Base-by-base conservation (phyloP, 1,284 basidiomycete genomes). In the Athelia psychrophila region DNA sequence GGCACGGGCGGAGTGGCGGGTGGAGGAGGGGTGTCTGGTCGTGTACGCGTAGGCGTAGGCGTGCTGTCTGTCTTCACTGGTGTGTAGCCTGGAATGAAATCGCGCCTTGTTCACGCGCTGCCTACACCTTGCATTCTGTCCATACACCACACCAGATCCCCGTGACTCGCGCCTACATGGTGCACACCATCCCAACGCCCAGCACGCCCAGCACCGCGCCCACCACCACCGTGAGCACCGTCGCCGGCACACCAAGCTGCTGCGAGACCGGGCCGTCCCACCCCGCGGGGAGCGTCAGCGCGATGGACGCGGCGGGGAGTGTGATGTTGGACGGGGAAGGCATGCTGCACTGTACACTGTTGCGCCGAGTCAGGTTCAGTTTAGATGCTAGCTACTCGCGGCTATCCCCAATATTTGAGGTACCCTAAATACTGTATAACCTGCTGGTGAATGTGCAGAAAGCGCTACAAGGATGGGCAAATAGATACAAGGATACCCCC, bases 221-320 rank as follows among this genome's bases (percentile, higher is more conserved):
- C 16, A 73, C 62, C 16, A 65, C 66, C 20, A 84, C 74, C 13
- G 72, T 67, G 40, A 86, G 57, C 20, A 73, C 72, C 1, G 76
- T 79, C 18, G 65, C 71, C 58, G 32, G 65, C 16, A 54, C 69
- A 65, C 59, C 66, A 55, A 88, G 69, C 23, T 70, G 63, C 16
- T 71, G 66, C 16, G 72, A 77, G 50, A 73, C 70, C 5, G 82
- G 82, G 1, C 86, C 85, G 56, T 86, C 75, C 85, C 84, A 88
- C 56, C 60, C 66, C 0, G 66, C 38, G 4, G 84, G 78, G 16
- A 80, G 62, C 0, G 61, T 54, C 24, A 88, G 70, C 1, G 71
- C 67, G 18, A 74, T 67, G 42, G 69, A 58, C 13, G 67, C 64
- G 3, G 69, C 47, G 13, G 69, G 55, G 44, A 82, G 53, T 16